phyloP scores from a whole-genome alignment of 116 monocot species.

The Thalassia testudinum region DNA sequence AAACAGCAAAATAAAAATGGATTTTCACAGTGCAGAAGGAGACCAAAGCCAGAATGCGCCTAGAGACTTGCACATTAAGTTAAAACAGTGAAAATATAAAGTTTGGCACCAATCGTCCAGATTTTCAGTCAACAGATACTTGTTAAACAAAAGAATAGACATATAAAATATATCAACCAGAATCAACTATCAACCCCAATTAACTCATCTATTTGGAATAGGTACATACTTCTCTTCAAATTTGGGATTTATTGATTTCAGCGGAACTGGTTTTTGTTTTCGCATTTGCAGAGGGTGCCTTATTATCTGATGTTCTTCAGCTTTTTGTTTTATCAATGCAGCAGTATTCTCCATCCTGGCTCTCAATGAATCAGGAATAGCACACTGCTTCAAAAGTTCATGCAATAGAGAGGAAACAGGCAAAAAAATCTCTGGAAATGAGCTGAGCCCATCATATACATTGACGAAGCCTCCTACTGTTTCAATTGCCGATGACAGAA shows the following conservation, averaged over 20 bases:
- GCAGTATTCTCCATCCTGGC: constrained; percentile 33
- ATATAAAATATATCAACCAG: too few relatives aligned
- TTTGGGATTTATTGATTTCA: constrained; percentile 76
- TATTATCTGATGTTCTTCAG: constrained; percentile 23
- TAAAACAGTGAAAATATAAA: too few relatives aligned
- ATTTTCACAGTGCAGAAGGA: too few relatives aligned
- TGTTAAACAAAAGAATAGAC: too few relatives aligned
- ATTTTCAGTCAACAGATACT: too few relatives aligned
- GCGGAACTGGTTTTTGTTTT: constrained; percentile 64
- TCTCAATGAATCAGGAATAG: constrained; percentile 24
- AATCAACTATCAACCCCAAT: too few relatives aligned
- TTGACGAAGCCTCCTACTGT: constrained; percentile 51
- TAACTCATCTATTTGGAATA: background rate
- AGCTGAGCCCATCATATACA: constrained; percentile 52
- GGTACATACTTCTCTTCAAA: constrained; percentile 86
- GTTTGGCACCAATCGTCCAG: too few relatives aligned
- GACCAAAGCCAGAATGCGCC: too few relatives aligned
- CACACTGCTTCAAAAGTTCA: constrained; percentile 25
- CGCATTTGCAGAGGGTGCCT: constrained; percentile 81
- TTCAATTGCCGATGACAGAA: constrained; percentile 40
- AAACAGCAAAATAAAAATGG: too few relatives aligned
- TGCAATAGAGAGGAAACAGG: constrained; percentile 47
- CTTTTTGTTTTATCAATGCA: constrained; percentile 47
- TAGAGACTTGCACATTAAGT: too few relatives aligned
- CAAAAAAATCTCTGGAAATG: constrained; percentile 79